Evolutionary conservation across 2,329 filamentous ascomycete species (phyloP).

Genomic region (Hymenoscyphus linearis): DNA sequence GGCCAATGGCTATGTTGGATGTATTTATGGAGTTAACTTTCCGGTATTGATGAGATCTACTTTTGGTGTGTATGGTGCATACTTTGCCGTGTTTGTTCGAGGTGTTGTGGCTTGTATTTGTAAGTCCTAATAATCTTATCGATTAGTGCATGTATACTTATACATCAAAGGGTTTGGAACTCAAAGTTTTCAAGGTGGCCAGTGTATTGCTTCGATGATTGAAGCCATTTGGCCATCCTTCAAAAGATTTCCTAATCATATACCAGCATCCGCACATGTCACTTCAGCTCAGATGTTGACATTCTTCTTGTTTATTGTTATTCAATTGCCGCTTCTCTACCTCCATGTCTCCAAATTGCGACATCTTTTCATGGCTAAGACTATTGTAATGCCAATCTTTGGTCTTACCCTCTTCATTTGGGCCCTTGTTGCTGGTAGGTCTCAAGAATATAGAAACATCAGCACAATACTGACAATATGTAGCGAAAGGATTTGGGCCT

Average conservation of each 20-base stretch:
- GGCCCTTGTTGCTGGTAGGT: slow-evolving; percentile 19
- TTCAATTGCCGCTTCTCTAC: slow-evolving; percentile 38
- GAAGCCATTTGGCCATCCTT: slow-evolving; percentile 49
- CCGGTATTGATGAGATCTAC: slow-evolving; percentile 40
- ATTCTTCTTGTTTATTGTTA: slow-evolving; percentile 41
- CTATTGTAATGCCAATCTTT: slow-evolving; percentile 29
- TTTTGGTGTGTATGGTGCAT: slow-evolving; percentile 40
- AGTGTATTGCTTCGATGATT: slow-evolving; percentile 37
- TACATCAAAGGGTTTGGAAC: slow-evolving; percentile 17
- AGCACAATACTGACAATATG: neutral
- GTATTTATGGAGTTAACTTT: slow-evolving; percentile 41
- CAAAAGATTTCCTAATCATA: slow-evolving; percentile 42
- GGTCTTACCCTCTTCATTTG: slow-evolving; percentile 24
- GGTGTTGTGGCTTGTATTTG: slow-evolving; percentile 25
- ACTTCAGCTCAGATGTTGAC: slow-evolving; percentile 50
- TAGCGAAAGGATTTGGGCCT: slow-evolving; percentile 21
- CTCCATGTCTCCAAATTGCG: slow-evolving; percentile 43
- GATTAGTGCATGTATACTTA: slow-evolving; percentile 1
- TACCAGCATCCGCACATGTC: slow-evolving; percentile 44
- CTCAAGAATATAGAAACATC: neutral
- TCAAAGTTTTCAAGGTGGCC: slow-evolving; percentile 22
- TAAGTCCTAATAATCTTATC: slow-evolving; percentile 10
- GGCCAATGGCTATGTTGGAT: slow-evolving; percentile 40
- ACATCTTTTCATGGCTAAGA: slow-evolving; percentile 47
- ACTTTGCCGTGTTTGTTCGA: slow-evolving; percentile 35